Base-by-base conservation (phyloP, 768 basidiomycete genomes). In the Psilocybe azurescens region DNA sequence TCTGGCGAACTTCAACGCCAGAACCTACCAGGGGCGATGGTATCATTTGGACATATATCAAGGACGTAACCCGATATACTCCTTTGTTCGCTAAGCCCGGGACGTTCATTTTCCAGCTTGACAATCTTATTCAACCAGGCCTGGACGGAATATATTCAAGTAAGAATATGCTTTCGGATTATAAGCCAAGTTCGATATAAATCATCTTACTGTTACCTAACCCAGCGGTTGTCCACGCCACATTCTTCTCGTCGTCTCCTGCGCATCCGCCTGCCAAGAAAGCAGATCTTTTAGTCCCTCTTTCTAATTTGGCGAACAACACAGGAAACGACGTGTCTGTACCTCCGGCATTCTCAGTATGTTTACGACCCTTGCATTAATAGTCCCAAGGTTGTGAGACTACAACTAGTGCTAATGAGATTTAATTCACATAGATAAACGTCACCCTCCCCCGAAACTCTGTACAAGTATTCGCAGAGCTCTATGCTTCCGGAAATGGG, bases 1-100 rank as follows among this genome's bases (percentile, higher is more conserved):
- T 92, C 54, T 91, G 91, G 91, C 81, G 91, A 39, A 91, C 89
- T 18, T 91, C 90, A 0, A 93, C 91, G 16, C 87, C 91, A 0
- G 91, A 93, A 72, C 91, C 91, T 0, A 88, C 86, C 0, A 67
- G 65, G 13, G 79, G 83, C 2, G 79, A 84, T 52, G 91, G 91
- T 10, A 91, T 93, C 61, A 87, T 91, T 53, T 93, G 90, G 91
- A 91, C 90, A 0, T 88, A 84, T 58, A 72, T 86, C 65, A 93
- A 93, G 70, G 91, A 93, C 65, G 89, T 89, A 28, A 89, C 90
- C 6, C 85, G 85, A 24, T 93, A 88, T 62, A 83, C 80, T 3
- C 89, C 90, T 1, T 80, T 94, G 41, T 93, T 93, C 69, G 77
- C 85, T 1, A 81, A 86, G 63, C 75, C 85, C 0, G 90, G 91